A percentile compares a stretch with the other conserved stretches of the same genome.
phyloP scores from a whole-genome alignment of 2,329 filamentous ascomycete species.

The Talaromyces sp. region DNA sequence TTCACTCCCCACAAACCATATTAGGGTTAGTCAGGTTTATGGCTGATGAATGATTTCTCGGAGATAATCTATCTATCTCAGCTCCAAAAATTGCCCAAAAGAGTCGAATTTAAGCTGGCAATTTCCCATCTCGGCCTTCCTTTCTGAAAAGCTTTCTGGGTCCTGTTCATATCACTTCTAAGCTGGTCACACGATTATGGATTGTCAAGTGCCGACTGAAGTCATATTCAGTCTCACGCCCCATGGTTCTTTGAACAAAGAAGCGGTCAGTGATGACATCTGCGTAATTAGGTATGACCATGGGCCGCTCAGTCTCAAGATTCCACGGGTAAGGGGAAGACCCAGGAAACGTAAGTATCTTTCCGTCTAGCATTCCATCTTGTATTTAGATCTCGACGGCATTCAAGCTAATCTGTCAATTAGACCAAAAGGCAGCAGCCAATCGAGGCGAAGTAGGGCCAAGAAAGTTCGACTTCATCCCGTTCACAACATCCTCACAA shows the following conservation, averaged over 20 bases:
- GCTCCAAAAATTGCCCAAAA: neutral
- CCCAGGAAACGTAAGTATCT: neutral
- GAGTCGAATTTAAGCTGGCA: neutral
- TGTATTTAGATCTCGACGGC: too few species aligned
- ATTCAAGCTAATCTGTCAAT: neutral
- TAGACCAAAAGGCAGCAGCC: neutral
- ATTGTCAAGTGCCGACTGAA: neutral
- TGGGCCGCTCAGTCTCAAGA: neutral
- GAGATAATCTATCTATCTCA: neutral
- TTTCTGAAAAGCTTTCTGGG: neutral
- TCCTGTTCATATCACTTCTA: neutral
- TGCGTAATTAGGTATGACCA: neutral
- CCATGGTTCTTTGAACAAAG: neutral
- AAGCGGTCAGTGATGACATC: neutral
- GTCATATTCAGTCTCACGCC: neutral
- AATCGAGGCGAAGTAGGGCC: neutral
- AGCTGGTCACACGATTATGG: neutral
- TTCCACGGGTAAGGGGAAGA: neutral
- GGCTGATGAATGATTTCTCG: neutral
- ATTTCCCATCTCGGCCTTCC: neutral
- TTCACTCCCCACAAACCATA: neutral
- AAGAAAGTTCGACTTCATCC: neutral
- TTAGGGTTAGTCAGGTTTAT: neutral
- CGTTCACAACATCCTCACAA: neutral
- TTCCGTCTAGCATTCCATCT: neutral